Base-by-base conservation (phyloP, 1,139 yeast genomes). In the Nadsonia starkeyi-henricii region DNA sequence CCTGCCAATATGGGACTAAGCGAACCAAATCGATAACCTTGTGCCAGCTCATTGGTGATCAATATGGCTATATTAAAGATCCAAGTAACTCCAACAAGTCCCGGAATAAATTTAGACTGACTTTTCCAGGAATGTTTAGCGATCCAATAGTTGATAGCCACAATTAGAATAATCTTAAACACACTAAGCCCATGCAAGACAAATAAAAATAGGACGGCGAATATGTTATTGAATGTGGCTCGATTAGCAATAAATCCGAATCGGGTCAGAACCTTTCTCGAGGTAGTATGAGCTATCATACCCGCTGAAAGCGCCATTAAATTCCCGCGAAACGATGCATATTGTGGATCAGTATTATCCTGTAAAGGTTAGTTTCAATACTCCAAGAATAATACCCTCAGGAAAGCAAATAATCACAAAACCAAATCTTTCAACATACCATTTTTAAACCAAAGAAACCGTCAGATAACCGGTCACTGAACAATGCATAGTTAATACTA, bases 311-410 rank as follows among this genome's bases (percentile, higher is more conserved):
- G 66, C 48, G 83, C 62, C 12, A 78, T 75, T 55, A 89, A 72
- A 61, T 86, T 88, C 59, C 83, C 81, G 57, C 98, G 74, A 62
- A 93, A 88, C 58, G 88, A 85, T 30, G 86, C 69, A 60, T 91
- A 93, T 63, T 93, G 99, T 41, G 72, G 71, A 62, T 93, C 99
- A 2, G 95, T 82, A 62, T 89, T 89, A 62, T 93, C 74, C 54
- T 58, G 33, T 20, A 33, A n/a, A 33, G 7, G 39, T 33, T 33
- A 33, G 39, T 15, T n/a, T n/a, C n/a, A n/a, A n/a, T n/a, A n/a
- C n/a, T n/a, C n/a, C n/a, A n/a, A n/a, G n/a, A n/a, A n/a, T n/a
- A n/a, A n/a, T n/a, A n/a, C n/a, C n/a, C n/a, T n/a, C 17, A 12
- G 17, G 4, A 5, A n/a, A n/a, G 39, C 39, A 8, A 33, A 13